Base-by-base conservation (phyloP, 1,139 yeast genomes). In the Blastobotrys illinoisensis region DNA sequence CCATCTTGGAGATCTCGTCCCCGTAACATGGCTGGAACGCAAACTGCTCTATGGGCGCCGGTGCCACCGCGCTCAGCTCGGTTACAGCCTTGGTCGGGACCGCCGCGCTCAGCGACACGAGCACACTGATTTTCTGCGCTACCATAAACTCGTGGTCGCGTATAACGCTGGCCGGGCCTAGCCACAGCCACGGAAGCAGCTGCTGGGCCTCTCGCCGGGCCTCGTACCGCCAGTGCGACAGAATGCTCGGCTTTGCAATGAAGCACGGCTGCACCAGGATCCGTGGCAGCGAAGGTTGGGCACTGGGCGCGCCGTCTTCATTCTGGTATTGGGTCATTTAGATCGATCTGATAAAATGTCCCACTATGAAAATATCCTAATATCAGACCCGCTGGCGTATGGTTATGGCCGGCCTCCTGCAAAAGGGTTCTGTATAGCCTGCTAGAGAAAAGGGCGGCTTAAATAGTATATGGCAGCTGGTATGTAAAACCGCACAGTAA, bases 81-180 rank as follows among this genome's bases (percentile, higher is more conserved):
- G 14, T 3, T 1, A 32, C 16, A 3, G 40, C 40, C 40, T n/a
- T 32, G 3, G 40, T 16, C 13, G 40, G 40, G 7, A 32, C 40
- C 3, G 40, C 40, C 7, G 40, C 40, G 11, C 59, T 55, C 18
- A 66, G 43, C 1, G 64, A 62, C 6, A 67, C 58, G 32, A 65
- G 51, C 1, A 64, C 60, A 4, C 62, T 58, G 50, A 69, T 65
- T 47, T 63, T 60, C 51, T 62, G 52, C 9, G 57, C 46, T n/a
- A 19, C 52, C 19, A 69, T 49, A 52, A 67, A 67, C 14, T 52
- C 55, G 2, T 51, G 57, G 53, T 68, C 63, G 13, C 62, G 56
- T 20, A 67, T 53, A 13, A 59, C 63, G 5, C 64, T 55, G 56
- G 66, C 56, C 9, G 73, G 72, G 3, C 73, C 73, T 14, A 69